phyloP scores from a whole-genome alignment of 208 protist species.

The Strigomonas oncopelti region DNA sequence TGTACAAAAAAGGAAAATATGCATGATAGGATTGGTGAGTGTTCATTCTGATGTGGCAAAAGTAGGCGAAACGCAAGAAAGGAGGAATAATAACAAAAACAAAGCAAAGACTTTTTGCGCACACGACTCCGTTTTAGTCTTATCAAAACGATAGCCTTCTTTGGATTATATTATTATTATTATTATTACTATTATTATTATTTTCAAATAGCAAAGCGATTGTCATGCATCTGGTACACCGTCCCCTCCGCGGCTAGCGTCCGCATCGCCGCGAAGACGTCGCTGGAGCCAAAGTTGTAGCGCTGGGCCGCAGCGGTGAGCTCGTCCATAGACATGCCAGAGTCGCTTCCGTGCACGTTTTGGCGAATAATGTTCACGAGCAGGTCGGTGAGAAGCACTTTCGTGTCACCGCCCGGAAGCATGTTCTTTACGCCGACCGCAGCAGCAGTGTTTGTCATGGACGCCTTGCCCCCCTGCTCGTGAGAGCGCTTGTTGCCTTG shows the following conservation, averaged over 20 bases:
- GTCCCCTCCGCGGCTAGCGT: conserved; percentile 69
- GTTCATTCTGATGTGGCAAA: background rate
- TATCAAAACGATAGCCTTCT: background rate
- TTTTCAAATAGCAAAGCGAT: conserved; percentile 72
- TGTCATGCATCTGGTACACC: conserved; percentile 85
- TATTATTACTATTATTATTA: background rate
- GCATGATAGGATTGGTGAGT: background rate
- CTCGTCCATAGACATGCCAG: conserved; percentile 80
- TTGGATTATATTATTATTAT: background rate
- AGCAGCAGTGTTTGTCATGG: conserved; percentile 53
- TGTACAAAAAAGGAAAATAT: background rate
- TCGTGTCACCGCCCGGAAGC: conserved; percentile 56
- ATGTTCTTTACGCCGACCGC: conserved; percentile 66
- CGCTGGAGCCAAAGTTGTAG: conserved; percentile 60
- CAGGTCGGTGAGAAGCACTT: conserved; percentile 76
- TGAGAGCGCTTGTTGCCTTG: conserved; percentile 47
- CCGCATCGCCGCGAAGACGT: conserved; percentile 69
- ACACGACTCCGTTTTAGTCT: background rate
- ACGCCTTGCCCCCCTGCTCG: conserved; percentile 11
- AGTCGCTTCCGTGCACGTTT: conserved; percentile 36
- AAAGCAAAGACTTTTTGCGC: background rate
- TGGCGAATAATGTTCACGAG: conserved; percentile 71
- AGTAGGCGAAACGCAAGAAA: background rate
- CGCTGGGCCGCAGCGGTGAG: conserved; percentile 53
- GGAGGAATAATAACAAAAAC: background rate